These are phyloP conservation scores for Zygoascus biomembranicola DNA, from an alignment of 805 yeast genomes.

Conservation along the genomic window DNA sequence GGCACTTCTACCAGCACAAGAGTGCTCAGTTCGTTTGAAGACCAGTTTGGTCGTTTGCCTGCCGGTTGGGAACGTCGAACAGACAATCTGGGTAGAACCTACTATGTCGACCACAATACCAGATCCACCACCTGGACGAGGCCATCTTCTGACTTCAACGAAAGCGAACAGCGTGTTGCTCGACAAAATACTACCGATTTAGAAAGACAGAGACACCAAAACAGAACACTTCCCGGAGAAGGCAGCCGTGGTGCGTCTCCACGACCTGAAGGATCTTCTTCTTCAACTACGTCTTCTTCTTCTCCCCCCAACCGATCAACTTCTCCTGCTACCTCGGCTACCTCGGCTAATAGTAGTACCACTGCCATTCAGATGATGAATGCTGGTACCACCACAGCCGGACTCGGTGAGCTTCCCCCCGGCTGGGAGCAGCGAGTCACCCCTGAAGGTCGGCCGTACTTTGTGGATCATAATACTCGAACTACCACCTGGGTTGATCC, in stretches of 20 bases:
- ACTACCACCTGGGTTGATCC: slow-evolving; percentile 99
- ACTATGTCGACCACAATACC: slow-evolving; percentile 95
- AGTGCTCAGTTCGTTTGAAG: slow-evolving; percentile 81
- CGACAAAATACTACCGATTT: slow-evolving; percentile 64
- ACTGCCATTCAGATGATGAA: slow-evolving; percentile 45
- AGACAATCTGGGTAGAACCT: slow-evolving; percentile 94
- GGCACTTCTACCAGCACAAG: slow-evolving; percentile 11
- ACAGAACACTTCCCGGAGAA: slow-evolving; percentile 74
- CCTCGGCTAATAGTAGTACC: slow-evolving; percentile 38
- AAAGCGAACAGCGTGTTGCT: slow-evolving; percentile 49
- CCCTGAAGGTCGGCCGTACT: slow-evolving; percentile 96
- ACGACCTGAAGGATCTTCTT: slow-evolving; percentile 14
- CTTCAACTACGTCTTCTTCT: slow-evolving; percentile 4
- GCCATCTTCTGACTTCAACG: slow-evolving; percentile 74
- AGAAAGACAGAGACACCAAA: slow-evolving; percentile 85
- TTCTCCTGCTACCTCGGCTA: slow-evolving; percentile 45
- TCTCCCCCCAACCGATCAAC: slow-evolving; percentile 6
- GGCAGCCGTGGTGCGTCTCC: slow-evolving; percentile 27
- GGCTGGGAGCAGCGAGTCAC: slow-evolving; percentile 99
- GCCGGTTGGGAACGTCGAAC: slow-evolving; percentile 99
- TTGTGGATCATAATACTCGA: slow-evolving; percentile 98
- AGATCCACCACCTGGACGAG: slow-evolving; percentile 99
- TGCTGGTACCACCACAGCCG: slow-evolving; percentile 86
- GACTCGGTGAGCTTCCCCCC: slow-evolving; percentile 92
- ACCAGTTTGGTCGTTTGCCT: slow-evolving; percentile 91